phyloP scores from a whole-genome alignment of 192 early-diverging fungal genomes.

The Phycomyces blakesleeanus region DNA sequence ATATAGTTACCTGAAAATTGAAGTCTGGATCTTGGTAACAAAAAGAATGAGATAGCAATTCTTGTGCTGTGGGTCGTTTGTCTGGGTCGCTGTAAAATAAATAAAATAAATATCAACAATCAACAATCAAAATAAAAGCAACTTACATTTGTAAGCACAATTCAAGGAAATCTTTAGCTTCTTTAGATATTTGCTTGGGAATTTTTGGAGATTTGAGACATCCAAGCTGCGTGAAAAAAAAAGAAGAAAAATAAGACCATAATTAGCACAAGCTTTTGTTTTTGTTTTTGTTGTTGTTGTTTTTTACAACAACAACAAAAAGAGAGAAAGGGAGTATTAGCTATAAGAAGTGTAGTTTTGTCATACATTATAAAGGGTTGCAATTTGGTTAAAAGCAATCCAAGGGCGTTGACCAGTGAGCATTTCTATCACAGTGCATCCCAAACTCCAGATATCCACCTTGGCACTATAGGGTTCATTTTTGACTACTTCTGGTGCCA shows the following conservation, averaged over 20 bases:
- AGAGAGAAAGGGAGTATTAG: background rate
- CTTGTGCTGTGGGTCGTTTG: constrained; percentile 68
- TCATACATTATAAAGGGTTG: constrained; percentile 55
- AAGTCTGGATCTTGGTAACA: constrained; percentile 47
- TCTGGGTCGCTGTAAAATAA: constrained; percentile 61
- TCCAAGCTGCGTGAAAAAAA: constrained; percentile 69
- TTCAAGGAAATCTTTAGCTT: constrained; percentile 69
- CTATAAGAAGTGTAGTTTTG: background rate
- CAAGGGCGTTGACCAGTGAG: constrained; percentile 85
- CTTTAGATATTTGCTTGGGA: constrained; percentile 61
- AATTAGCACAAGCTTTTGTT: no score
- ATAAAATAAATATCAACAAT: background rate
- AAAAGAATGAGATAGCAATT: constrained; percentile 69
- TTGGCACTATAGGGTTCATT: constrained; percentile 86
- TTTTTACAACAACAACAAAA: no score
- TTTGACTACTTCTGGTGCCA: constrained; percentile 96
- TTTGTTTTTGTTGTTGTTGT: no score
- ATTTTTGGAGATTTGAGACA: constrained; percentile 76
- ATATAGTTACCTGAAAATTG: constrained; percentile 48
- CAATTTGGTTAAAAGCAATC: constrained; percentile 50
- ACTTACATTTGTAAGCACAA: constrained; percentile 72
- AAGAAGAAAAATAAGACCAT: no score
- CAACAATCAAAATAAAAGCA: no score
- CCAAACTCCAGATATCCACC: constrained; percentile 90
- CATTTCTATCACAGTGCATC: constrained; percentile 95